Conservation (phyloP, 2,329 filamentous ascomycete species). For the Nothophaeocryptopus gaeumannii region DNA sequence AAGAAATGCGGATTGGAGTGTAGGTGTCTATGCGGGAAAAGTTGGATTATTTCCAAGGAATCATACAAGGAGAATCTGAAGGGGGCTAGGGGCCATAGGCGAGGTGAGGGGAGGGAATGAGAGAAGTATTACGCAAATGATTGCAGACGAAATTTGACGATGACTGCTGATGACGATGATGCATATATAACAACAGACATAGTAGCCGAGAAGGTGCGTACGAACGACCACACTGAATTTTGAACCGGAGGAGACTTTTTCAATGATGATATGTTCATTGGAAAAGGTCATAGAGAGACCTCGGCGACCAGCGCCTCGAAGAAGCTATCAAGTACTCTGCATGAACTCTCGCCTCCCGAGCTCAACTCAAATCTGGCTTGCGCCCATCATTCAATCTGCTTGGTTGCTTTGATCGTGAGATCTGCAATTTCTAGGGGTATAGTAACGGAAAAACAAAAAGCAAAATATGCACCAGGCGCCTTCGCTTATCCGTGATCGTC, state of each 20-base stretch:
- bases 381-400: not conserved
- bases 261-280: no score
- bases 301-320: constrained; percentile 4
- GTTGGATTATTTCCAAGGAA: constrained; percentile 77
- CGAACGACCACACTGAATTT: no score
- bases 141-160: no score
- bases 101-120: no score
- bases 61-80: constrained; percentile 56
- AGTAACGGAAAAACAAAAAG: not conserved
- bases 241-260: no score
- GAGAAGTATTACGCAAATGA: no score
- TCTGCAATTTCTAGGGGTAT: constrained; percentile 2
- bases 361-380: no score
- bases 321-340: not conserved
- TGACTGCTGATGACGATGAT: no score
- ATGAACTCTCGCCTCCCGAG: not conserved
- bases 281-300: no score
- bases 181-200: no score
- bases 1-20: constrained; percentile 87
- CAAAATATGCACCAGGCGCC: not conserved
- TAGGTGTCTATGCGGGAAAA: constrained; percentile 77
- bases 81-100: no score
- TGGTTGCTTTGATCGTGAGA: constrained; percentile 3
- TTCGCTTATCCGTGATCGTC: not conserved
- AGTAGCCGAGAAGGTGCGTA: no score